Conservation (phyloP, 2,329 filamentous ascomycete genomes). For the Zymoseptoria crescenta region DNA sequence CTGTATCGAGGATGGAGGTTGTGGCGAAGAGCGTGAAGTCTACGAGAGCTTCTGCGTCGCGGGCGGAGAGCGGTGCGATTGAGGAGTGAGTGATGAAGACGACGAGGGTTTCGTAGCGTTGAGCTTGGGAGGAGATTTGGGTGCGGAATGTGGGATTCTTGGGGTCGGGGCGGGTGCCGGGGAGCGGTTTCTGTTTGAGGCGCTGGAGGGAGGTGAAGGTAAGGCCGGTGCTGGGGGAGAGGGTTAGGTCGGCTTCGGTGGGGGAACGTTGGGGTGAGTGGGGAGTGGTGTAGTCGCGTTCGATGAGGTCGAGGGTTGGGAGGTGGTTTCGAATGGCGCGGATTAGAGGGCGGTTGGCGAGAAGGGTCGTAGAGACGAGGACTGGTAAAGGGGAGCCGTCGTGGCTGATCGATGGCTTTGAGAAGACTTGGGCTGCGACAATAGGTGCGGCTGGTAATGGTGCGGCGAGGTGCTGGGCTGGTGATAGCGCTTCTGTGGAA, state of each 20-base stretch:
- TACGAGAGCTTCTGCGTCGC: conserved; percentile 29
- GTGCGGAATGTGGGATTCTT: conserved; percentile 65
- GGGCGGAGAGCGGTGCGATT: conserved; percentile 20
- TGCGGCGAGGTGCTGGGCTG: not conserved
- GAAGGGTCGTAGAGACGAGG: conserved; percentile 46
- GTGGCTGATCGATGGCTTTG: conserved; percentile 1
- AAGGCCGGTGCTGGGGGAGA: conserved; percentile 62
- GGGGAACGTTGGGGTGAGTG: conserved; percentile 8
- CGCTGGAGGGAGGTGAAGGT: conserved; percentile 64
- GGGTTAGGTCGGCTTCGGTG: conserved; percentile 61
- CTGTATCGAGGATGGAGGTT: conserved; percentile 28
- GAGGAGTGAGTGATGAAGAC: conserved; percentile 52
- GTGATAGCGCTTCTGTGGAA: not conserved
- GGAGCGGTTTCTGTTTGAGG: conserved; percentile 62
- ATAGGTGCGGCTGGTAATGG: not conserved
- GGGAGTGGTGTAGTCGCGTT: conserved; percentile 42
- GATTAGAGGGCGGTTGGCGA: conserved; percentile 40
- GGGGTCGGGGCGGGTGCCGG: conserved; percentile 61
- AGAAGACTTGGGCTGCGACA: not conserved
- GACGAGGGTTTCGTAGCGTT: conserved; percentile 59
- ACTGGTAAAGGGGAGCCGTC: conserved; percentile 30
- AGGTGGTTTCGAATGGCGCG: conserved; percentile 45
- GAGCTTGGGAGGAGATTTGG: conserved; percentile 40
- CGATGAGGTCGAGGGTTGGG: conserved; percentile 47
- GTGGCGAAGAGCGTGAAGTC: conserved; percentile 34